Evolutionary conservation across 2,329 filamentous ascomycete genomes (phyloP).

Genomic region (Calycina herbarum): DNA sequence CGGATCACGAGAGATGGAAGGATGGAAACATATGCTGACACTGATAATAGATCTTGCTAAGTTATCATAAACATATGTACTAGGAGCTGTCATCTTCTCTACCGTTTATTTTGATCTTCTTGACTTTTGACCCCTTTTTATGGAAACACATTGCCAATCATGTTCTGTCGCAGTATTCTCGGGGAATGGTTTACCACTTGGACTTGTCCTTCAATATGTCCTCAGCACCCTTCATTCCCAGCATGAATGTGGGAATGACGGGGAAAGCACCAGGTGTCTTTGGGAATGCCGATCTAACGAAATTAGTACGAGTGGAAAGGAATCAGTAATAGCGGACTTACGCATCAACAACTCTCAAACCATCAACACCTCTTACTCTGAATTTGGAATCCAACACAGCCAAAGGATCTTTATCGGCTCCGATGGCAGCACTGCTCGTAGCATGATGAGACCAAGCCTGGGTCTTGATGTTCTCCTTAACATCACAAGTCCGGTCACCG

Average conservation of each 20-base stretch:
- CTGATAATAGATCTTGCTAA: no score
- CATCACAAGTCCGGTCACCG: constrained; percentile 40
- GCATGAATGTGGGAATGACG: constrained; percentile 13
- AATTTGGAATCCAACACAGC: constrained; percentile 45
- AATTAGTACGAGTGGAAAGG: not conserved
- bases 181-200: not conserved
- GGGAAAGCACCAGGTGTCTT: constrained; percentile 13
- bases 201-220: constrained; percentile 9
- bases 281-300: constrained; percentile 6
- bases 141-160: not conserved
- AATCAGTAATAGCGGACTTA: not conserved
- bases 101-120: not conserved
- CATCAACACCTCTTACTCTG: constrained; percentile 37
- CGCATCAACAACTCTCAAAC: constrained; percentile 59
- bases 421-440: constrained; percentile 50
- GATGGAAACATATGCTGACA: no score
- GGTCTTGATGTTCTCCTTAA: constrained; percentile 50
- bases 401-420: constrained; percentile 49
- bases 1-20: no score
- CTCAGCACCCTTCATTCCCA: constrained; percentile 12
- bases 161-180: not conserved
- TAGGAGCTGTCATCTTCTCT: no score
- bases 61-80: no score
- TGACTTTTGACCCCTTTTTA: not conserved
- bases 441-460: constrained; percentile 59